Evolutionary conservation across 176 grass and related monocot genomes (phyloP).

Genomic region (Aegilops tauschii): DNA sequence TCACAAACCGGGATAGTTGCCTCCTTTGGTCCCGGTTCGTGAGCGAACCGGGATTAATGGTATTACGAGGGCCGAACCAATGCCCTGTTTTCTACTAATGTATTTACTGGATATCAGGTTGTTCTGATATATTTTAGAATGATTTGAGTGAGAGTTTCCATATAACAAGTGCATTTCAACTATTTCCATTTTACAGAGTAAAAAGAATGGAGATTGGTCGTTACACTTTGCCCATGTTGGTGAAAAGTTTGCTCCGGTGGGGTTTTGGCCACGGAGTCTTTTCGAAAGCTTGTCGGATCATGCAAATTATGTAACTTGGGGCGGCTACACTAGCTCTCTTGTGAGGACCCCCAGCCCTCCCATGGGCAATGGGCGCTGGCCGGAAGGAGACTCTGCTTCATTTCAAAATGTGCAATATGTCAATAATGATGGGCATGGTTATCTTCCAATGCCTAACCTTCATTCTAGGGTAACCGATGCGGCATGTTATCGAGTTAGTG

Average conservation of each 20-base stretch:
- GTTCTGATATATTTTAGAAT: background rate
- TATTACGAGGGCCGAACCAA: too few species aligned
- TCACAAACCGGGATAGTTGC: too few species aligned
- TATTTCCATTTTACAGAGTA: background rate
- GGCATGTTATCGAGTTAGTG: background rate
- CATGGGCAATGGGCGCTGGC: background rate
- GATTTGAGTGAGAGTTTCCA: background rate
- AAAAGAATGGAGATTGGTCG: conserved; percentile 10
- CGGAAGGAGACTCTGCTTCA: background rate
- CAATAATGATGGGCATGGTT: background rate
- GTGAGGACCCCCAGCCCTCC: background rate
- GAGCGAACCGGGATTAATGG: too few species aligned
- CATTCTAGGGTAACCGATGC: background rate
- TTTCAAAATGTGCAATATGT: background rate
- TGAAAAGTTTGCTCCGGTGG: background rate
- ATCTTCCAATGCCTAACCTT: background rate
- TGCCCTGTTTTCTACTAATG: too few species aligned
- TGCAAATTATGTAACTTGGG: background rate
- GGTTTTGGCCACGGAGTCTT: background rate
- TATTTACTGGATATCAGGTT: too few species aligned
- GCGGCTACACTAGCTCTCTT: background rate
- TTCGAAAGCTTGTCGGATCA: background rate
- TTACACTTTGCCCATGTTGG: background rate
- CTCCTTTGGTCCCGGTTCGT: too few species aligned
- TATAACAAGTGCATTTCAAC: background rate